Evolutionary conservation across 768 basidiomycete species (phyloP).

Genomic region (Auriscalpium orientale): DNA sequence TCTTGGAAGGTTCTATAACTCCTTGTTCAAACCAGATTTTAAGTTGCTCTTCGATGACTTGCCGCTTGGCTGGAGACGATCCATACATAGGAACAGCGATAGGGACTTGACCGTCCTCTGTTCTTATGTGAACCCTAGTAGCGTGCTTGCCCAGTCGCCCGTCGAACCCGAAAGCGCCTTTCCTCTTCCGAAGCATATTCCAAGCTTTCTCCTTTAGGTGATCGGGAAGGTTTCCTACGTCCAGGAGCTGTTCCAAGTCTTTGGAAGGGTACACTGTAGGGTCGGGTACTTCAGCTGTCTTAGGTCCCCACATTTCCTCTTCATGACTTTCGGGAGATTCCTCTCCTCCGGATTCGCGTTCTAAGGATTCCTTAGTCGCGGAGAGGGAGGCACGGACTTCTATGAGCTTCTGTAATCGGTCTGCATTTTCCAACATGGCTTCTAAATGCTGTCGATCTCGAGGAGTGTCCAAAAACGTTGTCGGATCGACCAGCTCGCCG

Average conservation of each 20-base stretch:
- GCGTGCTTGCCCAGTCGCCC: conserved; percentile 15
- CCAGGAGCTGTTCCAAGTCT: not conserved
- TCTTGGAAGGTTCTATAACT: conserved; percentile 34
- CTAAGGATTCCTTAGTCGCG: too few relatives aligned
- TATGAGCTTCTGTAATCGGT: not conserved
- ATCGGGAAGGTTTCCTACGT: not conserved
- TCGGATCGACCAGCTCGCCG: not conserved
- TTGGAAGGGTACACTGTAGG: conserved; percentile 9
- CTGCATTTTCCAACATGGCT: not conserved
- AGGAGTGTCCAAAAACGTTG: not conserved
- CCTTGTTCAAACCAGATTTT: conserved; percentile 19
- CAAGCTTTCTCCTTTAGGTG: conserved; percentile 1
- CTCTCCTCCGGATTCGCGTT: not conserved
- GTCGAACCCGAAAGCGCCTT: conserved; percentile 18
- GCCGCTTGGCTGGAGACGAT: conserved; percentile 4
- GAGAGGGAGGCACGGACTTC: too few relatives aligned
- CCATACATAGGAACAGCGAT: conserved; percentile 6
- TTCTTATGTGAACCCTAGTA: not conserved
- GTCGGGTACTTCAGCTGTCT: conserved; percentile 18
- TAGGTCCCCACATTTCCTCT: conserved; percentile 25
- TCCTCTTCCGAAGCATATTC: not conserved
- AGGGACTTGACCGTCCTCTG: not conserved
- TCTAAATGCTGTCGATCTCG: not conserved
- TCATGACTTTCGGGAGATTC: not conserved
- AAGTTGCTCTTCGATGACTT: not conserved